Conservation (phyloP, 2,329 filamentous ascomycete species). For the Pestalotiopsis sp. region DNA sequence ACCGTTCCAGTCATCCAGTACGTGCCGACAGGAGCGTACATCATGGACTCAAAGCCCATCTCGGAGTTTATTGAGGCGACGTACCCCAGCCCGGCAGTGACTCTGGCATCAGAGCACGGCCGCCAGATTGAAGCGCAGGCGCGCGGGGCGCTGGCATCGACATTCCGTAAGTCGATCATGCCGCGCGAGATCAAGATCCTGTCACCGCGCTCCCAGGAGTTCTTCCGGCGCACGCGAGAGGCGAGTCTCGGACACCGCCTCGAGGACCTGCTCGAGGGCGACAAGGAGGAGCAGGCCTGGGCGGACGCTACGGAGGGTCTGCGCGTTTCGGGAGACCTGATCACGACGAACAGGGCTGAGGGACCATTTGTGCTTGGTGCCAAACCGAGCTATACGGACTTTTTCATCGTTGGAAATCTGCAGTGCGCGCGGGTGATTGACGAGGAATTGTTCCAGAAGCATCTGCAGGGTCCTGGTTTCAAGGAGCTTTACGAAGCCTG, state of each 20-base stretch:
- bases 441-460: constrained; percentile 18
- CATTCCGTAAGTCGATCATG: constrained; percentile 32
- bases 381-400: constrained; percentile 34
- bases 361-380: constrained; percentile 41
- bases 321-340: constrained; percentile 30
- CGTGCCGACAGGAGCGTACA: constrained; percentile 35
- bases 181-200: constrained; percentile 39
- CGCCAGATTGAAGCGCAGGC: constrained; percentile 5
- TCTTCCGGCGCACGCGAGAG: constrained; percentile 41
- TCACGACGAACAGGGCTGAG: constrained; percentile 33
- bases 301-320: constrained; percentile 25
- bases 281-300: constrained; percentile 31
- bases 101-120: constrained; percentile 15
- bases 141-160: constrained; percentile 20
- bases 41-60: constrained; percentile 42
- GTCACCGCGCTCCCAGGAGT: constrained; percentile 35
- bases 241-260: constrained; percentile 20
- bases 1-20: constrained; percentile 44
- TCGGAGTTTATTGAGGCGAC: constrained; percentile 40
- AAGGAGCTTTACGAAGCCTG: constrained; percentile 23
- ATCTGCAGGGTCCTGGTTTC: constrained; percentile 24
- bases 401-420: constrained; percentile 39
- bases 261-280: constrained; percentile 33
- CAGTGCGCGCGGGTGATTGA: constrained; percentile 15
- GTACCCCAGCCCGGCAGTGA: constrained; percentile 37